Evolutionary conservation across 139 green algal genomes (phyloP), one percentile per base, ranked within the genome.

Genomic region (Picochlorum sp.): DNA sequence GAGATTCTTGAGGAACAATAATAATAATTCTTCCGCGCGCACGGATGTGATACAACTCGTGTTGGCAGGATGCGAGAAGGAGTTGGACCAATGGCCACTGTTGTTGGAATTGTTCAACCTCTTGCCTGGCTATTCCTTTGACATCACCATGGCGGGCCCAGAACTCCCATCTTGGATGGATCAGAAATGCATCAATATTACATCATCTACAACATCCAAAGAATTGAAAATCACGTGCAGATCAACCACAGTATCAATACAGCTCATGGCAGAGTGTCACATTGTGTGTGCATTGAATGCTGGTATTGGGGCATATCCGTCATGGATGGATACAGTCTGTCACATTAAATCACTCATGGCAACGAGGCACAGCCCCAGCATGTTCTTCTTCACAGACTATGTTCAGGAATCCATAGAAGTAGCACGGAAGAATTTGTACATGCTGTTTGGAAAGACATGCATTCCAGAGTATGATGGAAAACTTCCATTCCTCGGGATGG

Each of bases 341-440:
- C 23, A 30, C 5, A 34, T 34, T 26, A 26, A 18, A 23, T 11
- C 15, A 15, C 23, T 59, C 21, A 59, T 59, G 51, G 21, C 13
- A 28, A 26, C n/a, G 5, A 59, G 26, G 5, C 18, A 23, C 6
- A 59, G 6, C 1, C 51, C 51, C 32, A 6, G 14, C 3, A 18
- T 59, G n/a, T 30, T 59, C 18, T 28, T 59, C 13, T 59, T 59
- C 21, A 59, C 51, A 38, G 51, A 59, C 23, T 59, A 59, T 28
- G 26, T 59, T 7, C 13, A 34, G 20, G 51, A 59, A 59, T 38
- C 21, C 51, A 26, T 59, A 30, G 13, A 34, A 23, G 26, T 59
- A 38, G n/a, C 51, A n/a, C 20, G 23, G 26, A 30, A 59, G 20
- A 59, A 59, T 0, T 16, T 30, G 21, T 38, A 59, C 23, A 59